Evolutionary conservation across 192 early-diverging fungal genomes (phyloP).

Genomic region (Borealophlyctis nickersoniae): DNA sequence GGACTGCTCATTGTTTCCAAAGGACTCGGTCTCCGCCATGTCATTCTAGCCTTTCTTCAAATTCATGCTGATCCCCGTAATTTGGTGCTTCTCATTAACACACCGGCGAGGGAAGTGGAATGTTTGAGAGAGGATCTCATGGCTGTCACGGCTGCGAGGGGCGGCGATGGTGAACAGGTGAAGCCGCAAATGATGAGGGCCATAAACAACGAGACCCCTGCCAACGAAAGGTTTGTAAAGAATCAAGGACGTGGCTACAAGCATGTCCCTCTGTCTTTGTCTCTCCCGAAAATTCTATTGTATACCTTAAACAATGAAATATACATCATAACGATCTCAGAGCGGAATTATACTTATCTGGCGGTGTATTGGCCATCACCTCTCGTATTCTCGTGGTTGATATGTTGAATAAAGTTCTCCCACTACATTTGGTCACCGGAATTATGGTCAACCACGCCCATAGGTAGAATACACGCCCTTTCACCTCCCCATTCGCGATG

Average conservation of each 20-base stretch:
- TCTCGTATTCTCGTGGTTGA: constrained; percentile 88
- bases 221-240: constrained; percentile 49
- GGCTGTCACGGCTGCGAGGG: constrained; percentile 12
- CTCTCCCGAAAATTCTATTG: no score
- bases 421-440: constrained; percentile 73
- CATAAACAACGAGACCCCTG: constrained; percentile 56
- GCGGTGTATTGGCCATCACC: constrained; percentile 83
- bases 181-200: constrained; percentile 47
- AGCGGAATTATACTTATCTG: constrained; percentile 65
- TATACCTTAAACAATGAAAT: background rate
- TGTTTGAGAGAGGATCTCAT: constrained; percentile 34
- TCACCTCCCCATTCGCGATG: no score
- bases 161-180: constrained; percentile 48
- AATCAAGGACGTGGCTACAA: no score
- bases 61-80: constrained; percentile 62
- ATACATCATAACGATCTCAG: constrained; percentile 7
- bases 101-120: constrained; percentile 39
- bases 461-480: constrained; percentile 43
- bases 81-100: constrained; percentile 79
- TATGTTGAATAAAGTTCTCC: constrained; percentile 75
- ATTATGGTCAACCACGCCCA: constrained; percentile 86
- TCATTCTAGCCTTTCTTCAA: constrained; percentile 70
- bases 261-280: background rate
- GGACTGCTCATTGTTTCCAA: constrained; percentile 74
- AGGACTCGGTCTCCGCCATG: constrained; percentile 71